Base-by-base conservation (phyloP, 2,329 filamentous ascomycete genomes). In the Claviceps paspali region DNA sequence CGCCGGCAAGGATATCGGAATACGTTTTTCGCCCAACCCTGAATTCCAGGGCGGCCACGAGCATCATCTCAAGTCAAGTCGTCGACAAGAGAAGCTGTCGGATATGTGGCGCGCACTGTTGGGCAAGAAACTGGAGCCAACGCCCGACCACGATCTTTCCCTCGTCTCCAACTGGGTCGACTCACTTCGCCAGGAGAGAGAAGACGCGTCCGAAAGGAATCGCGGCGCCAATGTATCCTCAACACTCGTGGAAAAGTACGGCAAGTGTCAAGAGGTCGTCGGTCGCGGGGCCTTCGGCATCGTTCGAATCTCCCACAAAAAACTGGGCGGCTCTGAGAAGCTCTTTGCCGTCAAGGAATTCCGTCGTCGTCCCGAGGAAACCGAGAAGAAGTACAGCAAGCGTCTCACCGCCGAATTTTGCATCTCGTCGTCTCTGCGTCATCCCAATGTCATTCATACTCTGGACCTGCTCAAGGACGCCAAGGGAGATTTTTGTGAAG, bases 321-420 rank as follows among this genome's bases (percentile, higher is more conserved):
- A 85, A 43, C 72, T 92, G 42, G 82, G 85, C 11, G 82, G 79
- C 50, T 78, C 73, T 48, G 91, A 96, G 62, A 87, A 92, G 62
- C 70, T 98, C 8, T 98, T 91, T 53, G 91, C 91, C 27, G 88
- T 98, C 53, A 98, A 98, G 62, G 91, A 98, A 59, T 98, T 98
- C 63, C 84, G 88, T 41, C 82, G 88, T 45, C 76, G 87, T 34
- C 87, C 88, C 1, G 85, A 94, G 50, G 91, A 98, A 61, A 93
- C 85, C 11, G 79, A 87, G 49, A 94, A 94, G 64, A 93, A 93
- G 56, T 98, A 96, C 59, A 92, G 91, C 68, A 98, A 96, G 58
- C 82, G 91, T 19, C 70, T 98, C 37, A 96, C 91, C 2, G 87
- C 88, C 35, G 91, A 98, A 54, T 98, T 98, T 57, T 96, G 91